Evolutionary conservation across 495 filamentous ascomycete genomes (phyloP), one percentile per base, ranked within the genome.

Genomic region (Hamigera avellanea): DNA sequence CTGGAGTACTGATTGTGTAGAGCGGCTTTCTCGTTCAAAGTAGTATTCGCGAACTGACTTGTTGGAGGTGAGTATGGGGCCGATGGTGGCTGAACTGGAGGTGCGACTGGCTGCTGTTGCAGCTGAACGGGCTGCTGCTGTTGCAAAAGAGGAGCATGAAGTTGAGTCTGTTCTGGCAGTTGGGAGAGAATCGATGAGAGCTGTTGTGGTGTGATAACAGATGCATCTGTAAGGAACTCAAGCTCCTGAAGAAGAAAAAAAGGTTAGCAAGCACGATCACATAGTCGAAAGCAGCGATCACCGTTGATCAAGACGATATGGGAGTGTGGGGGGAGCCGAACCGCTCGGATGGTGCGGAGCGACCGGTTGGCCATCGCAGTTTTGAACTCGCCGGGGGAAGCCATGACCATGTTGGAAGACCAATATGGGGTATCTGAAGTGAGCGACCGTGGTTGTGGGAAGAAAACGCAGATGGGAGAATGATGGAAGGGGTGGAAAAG

Each of bases 271-370:
- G 34, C 44, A 41, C 32, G 13, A 14, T 16, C n/a, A n/a, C n/a
- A n/a, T 27, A 12, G 12, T 21, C 6, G 15, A 26, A 29, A 31
- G 9, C 14, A 33, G 17, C 12, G 8, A 17, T 29, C 16, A 19
- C 19, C 32, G 37, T 5, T 23, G 4, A 23, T 23, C 21, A 23
- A 23, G 21, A 23, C 21, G 21, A 4, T 5, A 23, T 4, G 27
- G n/a, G 5, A 30, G 27, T 14, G 28, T 19, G 30, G 30, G 40
- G 37, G 19, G 28, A 30, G 31, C 52, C 73, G 57, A 66, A 86
- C 86, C 50, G 80, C 82, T 59, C 84, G 86, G 67, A 95, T 84
- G 32, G 70, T 79, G 36, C 86, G 78, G 38, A 93, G 73, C 46
- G 86, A 89, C 64, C 86, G 72, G 62, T 86, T 86, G 62, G 77